These are phyloP conservation scores for Uncinocarpus reesii DNA, from an alignment of 2,329 filamentous ascomycete species.

Conservation along the genomic window DNA sequence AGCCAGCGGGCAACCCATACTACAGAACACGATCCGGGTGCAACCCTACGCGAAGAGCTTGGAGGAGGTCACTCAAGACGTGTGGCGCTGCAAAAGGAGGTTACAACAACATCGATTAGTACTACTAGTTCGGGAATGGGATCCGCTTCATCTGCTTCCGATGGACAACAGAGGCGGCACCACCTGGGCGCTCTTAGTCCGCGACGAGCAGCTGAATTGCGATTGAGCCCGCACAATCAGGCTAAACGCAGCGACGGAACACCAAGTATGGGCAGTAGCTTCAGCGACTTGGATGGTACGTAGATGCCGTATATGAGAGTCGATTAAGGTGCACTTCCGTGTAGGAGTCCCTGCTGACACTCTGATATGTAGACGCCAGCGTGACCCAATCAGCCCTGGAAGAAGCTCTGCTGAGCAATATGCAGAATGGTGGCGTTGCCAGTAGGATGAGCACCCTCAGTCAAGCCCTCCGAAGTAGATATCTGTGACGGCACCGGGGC, in stretches of 20 bases:
- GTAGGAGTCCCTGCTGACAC: slow-evolving; percentile 8
- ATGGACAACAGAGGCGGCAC: slow-evolving; percentile 17
- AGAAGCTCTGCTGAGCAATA: slow-evolving; percentile 53
- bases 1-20: not conserved
- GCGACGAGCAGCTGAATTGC: slow-evolving; percentile 41
- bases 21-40: slow-evolving; percentile 28
- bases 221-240: slow-evolving; percentile 39
- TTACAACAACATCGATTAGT: slow-evolving; percentile 22
- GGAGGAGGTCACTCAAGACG: slow-evolving; percentile 20
- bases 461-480: slow-evolving; percentile 45
- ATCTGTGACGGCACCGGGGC: too few relatives aligned
- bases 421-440: slow-evolving; percentile 45
- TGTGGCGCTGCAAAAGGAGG: slow-evolving; percentile 25
- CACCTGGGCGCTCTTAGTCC: slow-evolving; percentile 30
- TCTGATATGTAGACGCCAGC: slow-evolving; percentile 42
- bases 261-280: slow-evolving; percentile 55
- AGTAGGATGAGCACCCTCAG: slow-evolving; percentile 44
- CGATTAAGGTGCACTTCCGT: not conserved
- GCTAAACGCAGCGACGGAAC: slow-evolving; percentile 42
- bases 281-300: slow-evolving; percentile 54
- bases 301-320: not conserved
- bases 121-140: slow-evolving; percentile 32
- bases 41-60: slow-evolving; percentile 33
- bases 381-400: slow-evolving; percentile 56
- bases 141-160: slow-evolving; percentile 19